These are phyloP conservation scores for Hibiscus tridactylites DNA, from an alignment of 345 rosid species.

Conservation along the genomic window DNA sequence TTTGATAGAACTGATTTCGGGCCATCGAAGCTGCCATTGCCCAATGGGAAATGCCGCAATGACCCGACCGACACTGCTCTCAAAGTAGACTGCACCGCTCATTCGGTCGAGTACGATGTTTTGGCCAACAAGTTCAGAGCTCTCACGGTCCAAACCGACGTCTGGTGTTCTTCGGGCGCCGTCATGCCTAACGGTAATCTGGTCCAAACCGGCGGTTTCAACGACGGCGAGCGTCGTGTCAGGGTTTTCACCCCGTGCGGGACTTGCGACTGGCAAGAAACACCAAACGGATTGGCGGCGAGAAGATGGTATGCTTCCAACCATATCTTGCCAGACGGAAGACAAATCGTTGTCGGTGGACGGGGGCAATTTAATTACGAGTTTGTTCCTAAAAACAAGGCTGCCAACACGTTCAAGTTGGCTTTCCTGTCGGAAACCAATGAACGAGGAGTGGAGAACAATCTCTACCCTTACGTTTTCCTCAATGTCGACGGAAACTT, in stretches of 20 bases:
- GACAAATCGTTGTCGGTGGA: constrained; percentile 68
- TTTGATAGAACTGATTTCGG: constrained; percentile 80
- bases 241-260: constrained; percentile 48
- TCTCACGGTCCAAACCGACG: constrained; percentile 55
- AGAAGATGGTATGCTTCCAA: constrained; percentile 74
- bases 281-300: constrained; percentile 32
- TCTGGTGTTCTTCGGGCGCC: constrained; percentile 88
- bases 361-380: constrained; percentile 57
- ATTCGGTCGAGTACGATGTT: constrained; percentile 64
- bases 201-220: constrained; percentile 62
- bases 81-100: constrained; percentile 71
- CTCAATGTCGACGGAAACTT: constrained; percentile 55
- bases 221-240: constrained; percentile 40
- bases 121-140: constrained; percentile 40
- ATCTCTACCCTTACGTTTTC: constrained; percentile 70
- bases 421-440: constrained; percentile 54
- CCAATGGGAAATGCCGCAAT: constrained; percentile 47
- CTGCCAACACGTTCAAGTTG: constrained; percentile 22
- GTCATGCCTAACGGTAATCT: constrained; percentile 45
- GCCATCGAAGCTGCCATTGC: constrained; percentile 49
- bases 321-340: constrained; percentile 64
- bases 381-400: constrained; percentile 46
- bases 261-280: constrained; percentile 59
- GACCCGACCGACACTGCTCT: constrained; percentile 26
- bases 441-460: constrained; percentile 47